Evolutionary conservation across 1,139 yeast species (phyloP).

Genomic region (Meyerozyma carpophila): DNA sequence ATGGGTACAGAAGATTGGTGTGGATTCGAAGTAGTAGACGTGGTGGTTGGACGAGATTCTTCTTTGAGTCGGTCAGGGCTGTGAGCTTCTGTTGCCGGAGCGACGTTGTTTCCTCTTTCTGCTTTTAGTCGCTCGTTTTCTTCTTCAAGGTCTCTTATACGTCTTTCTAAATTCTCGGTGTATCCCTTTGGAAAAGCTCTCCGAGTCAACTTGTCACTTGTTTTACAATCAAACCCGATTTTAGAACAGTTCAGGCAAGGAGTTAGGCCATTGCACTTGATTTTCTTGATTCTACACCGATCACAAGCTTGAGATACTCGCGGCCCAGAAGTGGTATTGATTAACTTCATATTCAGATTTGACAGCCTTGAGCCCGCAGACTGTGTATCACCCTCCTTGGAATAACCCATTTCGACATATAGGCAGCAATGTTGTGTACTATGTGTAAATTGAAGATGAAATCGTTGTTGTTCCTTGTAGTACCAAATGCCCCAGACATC

Average conservation of each 20-base stretch:
- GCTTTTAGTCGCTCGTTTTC: conserved; percentile 41
- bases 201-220: conserved; percentile 67
- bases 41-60: conserved; percentile 2
- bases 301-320: conserved; percentile 77
- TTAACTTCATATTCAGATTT: conserved; percentile 27
- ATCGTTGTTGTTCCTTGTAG: not conserved
- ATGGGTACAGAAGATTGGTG: conserved; percentile 22
- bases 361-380: too few relatives aligned
- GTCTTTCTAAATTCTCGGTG: conserved; percentile 65
- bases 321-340: conserved; percentile 35
- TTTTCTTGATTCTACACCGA: conserved; percentile 69
- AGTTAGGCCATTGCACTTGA: conserved; percentile 67
- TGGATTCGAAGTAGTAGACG: conserved; percentile 6
- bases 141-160: conserved; percentile 54
- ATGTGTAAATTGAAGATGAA: not conserved
- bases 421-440: too few relatives aligned
- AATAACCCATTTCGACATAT: not conserved
- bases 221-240: conserved; percentile 62
- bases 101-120: conserved; percentile 6
- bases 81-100: conserved; percentile 3
- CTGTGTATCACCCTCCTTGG: not conserved
- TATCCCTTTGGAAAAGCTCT: conserved; percentile 74
- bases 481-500: conserved; percentile 1
- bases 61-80: not conserved
- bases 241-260: conserved; percentile 67